Conservation (phyloP, 1,139 yeast genomes). For the Geotrichum australiense region DNA sequence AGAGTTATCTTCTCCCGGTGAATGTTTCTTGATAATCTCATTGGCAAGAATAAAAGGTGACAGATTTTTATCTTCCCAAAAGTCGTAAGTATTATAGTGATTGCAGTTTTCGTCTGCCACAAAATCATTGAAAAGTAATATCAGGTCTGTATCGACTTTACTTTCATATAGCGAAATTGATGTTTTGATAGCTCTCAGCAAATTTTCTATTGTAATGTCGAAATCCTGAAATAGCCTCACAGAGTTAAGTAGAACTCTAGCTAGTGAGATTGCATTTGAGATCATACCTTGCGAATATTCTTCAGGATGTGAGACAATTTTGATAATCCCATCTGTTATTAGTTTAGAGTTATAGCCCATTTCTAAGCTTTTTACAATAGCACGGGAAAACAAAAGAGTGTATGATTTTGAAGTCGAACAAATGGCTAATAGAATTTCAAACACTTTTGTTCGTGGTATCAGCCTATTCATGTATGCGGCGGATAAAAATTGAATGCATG, state of each 20-base stretch:
- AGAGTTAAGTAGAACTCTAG: constrained; percentile 22
- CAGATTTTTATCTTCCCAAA: constrained; percentile 43
- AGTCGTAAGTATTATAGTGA: constrained; percentile 32
- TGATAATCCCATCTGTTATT: too few species aligned
- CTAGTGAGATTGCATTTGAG: too few species aligned
- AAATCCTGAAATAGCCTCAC: too few species aligned
- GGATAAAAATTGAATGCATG: constrained; percentile 21
- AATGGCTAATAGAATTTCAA: background rate
- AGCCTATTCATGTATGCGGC: background rate
- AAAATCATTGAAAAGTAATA: constrained; percentile 22
- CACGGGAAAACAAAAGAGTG: background rate
- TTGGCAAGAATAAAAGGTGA: constrained; percentile 27
- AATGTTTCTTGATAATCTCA: constrained; percentile 19
- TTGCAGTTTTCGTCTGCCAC: constrained; percentile 22
- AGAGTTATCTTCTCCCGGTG: background rate
- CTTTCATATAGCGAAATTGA: constrained; percentile 29
- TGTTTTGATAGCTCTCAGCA: constrained; percentile 25
- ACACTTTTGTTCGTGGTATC: background rate
- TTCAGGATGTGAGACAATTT: too few species aligned
- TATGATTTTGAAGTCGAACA: background rate
- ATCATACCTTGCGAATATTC: too few species aligned
- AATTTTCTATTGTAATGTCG: too few species aligned
- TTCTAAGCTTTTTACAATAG: background rate
- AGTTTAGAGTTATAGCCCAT: too few species aligned
- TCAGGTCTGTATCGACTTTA: constrained; percentile 19